Evolutionary conservation across 208 protist species (phyloP), one percentile per base, ranked within the genome.

Genomic region (Trypanosoma avium): DNA sequence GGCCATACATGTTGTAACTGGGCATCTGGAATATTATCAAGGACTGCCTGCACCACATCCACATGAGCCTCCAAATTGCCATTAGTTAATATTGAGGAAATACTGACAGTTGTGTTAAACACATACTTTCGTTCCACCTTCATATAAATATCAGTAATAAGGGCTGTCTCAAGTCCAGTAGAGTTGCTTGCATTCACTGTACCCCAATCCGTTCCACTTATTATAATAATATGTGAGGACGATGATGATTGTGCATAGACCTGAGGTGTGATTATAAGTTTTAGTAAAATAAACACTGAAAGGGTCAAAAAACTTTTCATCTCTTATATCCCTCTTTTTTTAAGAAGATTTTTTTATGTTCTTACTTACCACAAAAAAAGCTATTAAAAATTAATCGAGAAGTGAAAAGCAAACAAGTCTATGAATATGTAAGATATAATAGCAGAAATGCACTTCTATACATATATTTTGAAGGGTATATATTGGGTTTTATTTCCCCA

Each of bases 1-100:
- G 36, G 32, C 62, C 62, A 68, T 19, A 45, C 21, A 42, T 68
- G 49, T n/a, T 60, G 52, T 27, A 56, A 26, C 6, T 40, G 6
- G 10, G 62, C 21, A 9, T 57, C 40, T 17, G 36, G 6, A 2
- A 33, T 27, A 26, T 10, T 19, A 8, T 5, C 0, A 13, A 56
- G 15, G 8, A 68, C 3, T 24, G 21, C 19, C 21, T 68, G 62
- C 33, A 33, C 15, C 17, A 68, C 62, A 13, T 26, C 12, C 24
- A 68, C 53, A 30, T 22, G 13, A 19, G 45, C 53, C 50, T 50
- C 4, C 29, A 61, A 5, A 33, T 17, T 9, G 40, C 19, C 40
- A 5, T 38, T 15, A 4, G 22, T 52, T n/a, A 12, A 19, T 15
- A 68, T 6, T 7, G 49, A 68, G 2, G 3, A 0, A 15, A 68